Evolutionary conservation across 257 asterid genomes (phyloP), one percentile per base, ranked within the genome.

Genomic region (Plantago elongata): DNA sequence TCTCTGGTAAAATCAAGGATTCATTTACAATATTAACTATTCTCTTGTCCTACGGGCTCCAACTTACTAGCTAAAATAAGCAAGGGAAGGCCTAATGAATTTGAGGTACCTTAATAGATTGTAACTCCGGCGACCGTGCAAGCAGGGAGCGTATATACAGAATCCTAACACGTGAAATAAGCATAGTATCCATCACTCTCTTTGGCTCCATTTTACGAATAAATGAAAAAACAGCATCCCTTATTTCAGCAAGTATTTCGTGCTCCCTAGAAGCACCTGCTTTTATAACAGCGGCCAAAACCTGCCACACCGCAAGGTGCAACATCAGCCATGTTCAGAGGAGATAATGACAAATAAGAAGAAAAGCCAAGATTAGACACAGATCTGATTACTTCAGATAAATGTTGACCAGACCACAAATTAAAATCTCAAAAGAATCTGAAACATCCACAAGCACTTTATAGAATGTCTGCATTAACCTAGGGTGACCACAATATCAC

Each of bases 181-280:
- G 95, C 97, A 93, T 93, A 70, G 97, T 93, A 67, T 93, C 99
- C 99, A 93, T 89, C 72, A 93, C 99, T 75, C 92, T 83, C 68
- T 79, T 89, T 27, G 97, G 97, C 75, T 93, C 99, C 95, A 93
- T 83, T 84, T 89, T 93, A 67, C 91, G 96, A 69, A 93, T 87
- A 74, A 89, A 93, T 60, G 90, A 81, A 77, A 93, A 93, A 57
- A 89, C 99, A 54, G 97, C 84, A 83, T 93, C 97, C 72, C 99
- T 80, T 60, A 93, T 93, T 81, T 93, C 99, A 70, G 99, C 99
- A 67, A 93, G 97, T 74, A 93, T 93, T 75, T 93, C 99, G 68
- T 89, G 99, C 81, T 93, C 99, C 75, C 99, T 83, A 29, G 99
- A 87, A 73, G 99, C 99, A 70, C 99, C 99, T 54, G 99, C 99